Evolutionary conservation across 805 yeast species (phyloP).

Genomic region (Komagataella pseudopastoris): DNA sequence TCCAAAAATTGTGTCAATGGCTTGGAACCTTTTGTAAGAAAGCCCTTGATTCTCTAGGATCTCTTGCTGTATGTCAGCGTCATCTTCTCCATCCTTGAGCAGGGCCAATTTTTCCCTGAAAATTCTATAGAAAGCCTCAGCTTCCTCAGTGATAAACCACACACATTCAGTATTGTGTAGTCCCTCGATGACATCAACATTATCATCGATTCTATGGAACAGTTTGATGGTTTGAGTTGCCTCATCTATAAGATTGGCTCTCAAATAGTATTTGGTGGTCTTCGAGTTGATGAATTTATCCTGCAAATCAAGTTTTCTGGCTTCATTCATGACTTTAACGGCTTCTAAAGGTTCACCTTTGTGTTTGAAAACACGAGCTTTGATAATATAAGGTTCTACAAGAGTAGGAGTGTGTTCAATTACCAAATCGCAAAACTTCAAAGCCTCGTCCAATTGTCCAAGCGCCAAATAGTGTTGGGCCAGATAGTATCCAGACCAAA

Average conservation of each 20-base stretch:
- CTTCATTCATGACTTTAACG: conserved; percentile 50
- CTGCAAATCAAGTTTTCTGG: conserved; percentile 67
- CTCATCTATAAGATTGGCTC: conserved; percentile 61
- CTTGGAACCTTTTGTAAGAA: conserved; percentile 65
- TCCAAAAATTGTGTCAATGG: conserved; percentile 52
- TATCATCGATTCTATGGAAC: conserved; percentile 77
- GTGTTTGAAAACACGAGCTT: conserved; percentile 72
- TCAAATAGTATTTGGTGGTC: conserved; percentile 67
- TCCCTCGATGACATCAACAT: conserved; percentile 76
- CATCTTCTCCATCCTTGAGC: not conserved
- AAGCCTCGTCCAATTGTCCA: conserved; percentile 40
- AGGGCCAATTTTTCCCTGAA: conserved; percentile 20
- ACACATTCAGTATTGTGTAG: conserved; percentile 82
- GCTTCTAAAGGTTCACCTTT: conserved; percentile 51
- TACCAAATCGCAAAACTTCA: conserved; percentile 44
- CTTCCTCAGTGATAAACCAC: conserved; percentile 80
- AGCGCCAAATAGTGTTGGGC: conserved; percentile 62
- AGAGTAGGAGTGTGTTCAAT: conserved; percentile 67
- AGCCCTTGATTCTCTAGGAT: conserved; percentile 44
- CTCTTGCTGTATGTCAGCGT: conserved; percentile 21
- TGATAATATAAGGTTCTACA: conserved; percentile 68
- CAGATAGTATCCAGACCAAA: conserved; percentile 69
- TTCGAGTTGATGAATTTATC: conserved; percentile 88
- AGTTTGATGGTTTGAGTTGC: conserved; percentile 65
- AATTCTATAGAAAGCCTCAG: conserved; percentile 63